Percentiles rank a stretch among this genome's conserved stretches.
phyloP scores from a whole-genome alignment of 768 basidiomycete species.

The Termitomyces heimii region DNA sequence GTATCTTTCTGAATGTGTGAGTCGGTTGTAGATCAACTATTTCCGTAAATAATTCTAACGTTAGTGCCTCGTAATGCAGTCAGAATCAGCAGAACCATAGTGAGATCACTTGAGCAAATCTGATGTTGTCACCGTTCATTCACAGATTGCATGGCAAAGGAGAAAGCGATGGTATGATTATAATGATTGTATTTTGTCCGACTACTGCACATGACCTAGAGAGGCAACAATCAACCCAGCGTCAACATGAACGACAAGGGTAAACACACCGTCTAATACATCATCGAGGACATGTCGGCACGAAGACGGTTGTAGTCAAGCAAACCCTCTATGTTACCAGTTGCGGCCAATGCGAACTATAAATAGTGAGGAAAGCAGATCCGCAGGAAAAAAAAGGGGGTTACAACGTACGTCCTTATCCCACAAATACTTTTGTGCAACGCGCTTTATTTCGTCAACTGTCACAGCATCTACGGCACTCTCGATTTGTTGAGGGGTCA shows the following conservation, averaged over 20 bases:
- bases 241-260: background rate
- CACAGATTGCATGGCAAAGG: background rate
- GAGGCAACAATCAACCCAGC: background rate
- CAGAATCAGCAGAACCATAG: background rate
- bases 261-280: slow-evolving; percentile 45
- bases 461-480: slow-evolving; percentile 86
- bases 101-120: background rate
- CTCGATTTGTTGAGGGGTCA: slow-evolving; percentile 93
- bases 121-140: background rate
- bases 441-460: slow-evolving; percentile 84
- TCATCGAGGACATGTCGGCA: slow-evolving; percentile 74
- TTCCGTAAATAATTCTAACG: too few relatives aligned
- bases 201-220: slow-evolving; percentile 7
- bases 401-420: slow-evolving; percentile 75
- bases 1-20: too few relatives aligned
- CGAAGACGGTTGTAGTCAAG: slow-evolving; percentile 92
- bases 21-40: too few relatives aligned
- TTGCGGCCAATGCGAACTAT: slow-evolving; percentile 80
- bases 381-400: background rate
- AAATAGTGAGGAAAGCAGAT: slow-evolving; percentile 5
- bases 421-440: slow-evolving; percentile 96
- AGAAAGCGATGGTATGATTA: background rate
- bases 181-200: slow-evolving; percentile 8
- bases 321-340: slow-evolving; percentile 88
- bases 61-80: too few relatives aligned